These are phyloP conservation scores for Dendrobium catenatum DNA, from an alignment of 106 monocot genomes.

Conservation along the genomic window DNA sequence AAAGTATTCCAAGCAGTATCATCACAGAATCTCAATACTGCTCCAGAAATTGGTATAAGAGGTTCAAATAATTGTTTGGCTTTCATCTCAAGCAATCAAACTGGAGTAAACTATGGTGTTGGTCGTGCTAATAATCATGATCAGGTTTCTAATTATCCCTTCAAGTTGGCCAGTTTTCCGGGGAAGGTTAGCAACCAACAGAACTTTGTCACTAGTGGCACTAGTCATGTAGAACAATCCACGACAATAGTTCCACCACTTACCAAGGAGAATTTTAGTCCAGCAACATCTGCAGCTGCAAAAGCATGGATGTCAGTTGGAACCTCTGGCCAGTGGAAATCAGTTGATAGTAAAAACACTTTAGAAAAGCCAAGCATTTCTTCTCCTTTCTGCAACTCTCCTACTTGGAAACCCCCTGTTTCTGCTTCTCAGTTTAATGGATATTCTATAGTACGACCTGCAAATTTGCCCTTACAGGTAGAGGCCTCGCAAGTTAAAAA, in stretches of 20 bases:
- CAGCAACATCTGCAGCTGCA: constrained; percentile 32
- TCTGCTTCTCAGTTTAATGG: constrained; percentile 15
- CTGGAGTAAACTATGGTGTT: constrained; percentile 10
- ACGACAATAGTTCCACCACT: constrained; percentile 18
- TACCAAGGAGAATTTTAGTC: constrained; percentile 26
- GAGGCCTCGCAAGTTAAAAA: constrained; percentile 25
- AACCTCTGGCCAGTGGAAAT: constrained; percentile 20
- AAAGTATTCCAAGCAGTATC: constrained; percentile 9
- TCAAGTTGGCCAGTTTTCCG: constrained; percentile 27
- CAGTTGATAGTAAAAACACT: constrained; percentile 6
- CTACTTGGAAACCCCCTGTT: constrained; percentile 28
- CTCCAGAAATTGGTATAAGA: constrained; percentile 3
- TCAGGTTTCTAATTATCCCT: constrained; percentile 29
- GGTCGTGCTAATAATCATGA: constrained; percentile 12
- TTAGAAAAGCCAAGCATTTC: constrained; percentile 23
- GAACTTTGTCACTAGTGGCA: constrained; percentile 11
- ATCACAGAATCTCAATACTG: constrained; percentile 11
- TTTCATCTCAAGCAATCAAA: constrained; percentile 23
- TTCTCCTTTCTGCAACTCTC: constrained; percentile 14
- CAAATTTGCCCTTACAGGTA: constrained; percentile 14
- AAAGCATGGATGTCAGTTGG: constrained; percentile 60
- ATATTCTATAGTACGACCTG: constrained; percentile 15
- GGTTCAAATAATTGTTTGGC: constrained; percentile 12
- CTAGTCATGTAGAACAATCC: constrained; percentile 14
- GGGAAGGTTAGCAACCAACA: constrained; percentile 20